Evolutionary conservation across 768 basidiomycete genomes (phyloP).

Genomic region (Russula foetens): DNA sequence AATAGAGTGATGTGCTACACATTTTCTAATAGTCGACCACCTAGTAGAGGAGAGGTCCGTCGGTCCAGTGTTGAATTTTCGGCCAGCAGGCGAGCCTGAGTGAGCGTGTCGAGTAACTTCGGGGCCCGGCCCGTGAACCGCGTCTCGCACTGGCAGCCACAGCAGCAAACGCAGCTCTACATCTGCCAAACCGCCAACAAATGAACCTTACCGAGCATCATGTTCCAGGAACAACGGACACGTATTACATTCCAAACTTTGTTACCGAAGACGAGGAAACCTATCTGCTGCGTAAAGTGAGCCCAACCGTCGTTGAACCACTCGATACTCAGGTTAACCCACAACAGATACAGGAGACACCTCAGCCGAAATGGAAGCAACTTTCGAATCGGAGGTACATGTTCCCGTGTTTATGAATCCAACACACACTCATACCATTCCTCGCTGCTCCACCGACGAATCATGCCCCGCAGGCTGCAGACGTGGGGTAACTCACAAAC

Average conservation of each 20-base stretch:
- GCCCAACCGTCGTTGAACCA: background rate
- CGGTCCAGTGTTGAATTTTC: constrained; percentile 1
- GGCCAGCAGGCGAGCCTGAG: background rate
- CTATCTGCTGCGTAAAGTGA: constrained; percentile 69
- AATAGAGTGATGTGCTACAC: background rate
- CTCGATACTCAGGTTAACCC: background rate
- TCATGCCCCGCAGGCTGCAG: constrained; percentile 44
- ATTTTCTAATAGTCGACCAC: background rate
- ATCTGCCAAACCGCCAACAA: background rate
- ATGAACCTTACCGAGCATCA: background rate
- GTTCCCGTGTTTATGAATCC: background rate
- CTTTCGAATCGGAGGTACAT: constrained; percentile 62
- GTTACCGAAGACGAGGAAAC: constrained; percentile 65
- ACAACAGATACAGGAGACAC: constrained; percentile 62
- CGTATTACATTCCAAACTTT: constrained; percentile 73
- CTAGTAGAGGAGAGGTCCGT: background rate
- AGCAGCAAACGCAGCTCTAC: background rate
- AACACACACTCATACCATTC: constrained; percentile 14
- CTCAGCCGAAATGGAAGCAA: constrained; percentile 77
- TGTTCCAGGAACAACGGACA: constrained; percentile 31
- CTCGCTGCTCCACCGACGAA: background rate
- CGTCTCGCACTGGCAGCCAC: no score
- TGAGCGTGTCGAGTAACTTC: no score
- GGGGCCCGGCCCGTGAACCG: no score
- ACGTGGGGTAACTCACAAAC: constrained; percentile 46